A percentile compares a stretch with the other conserved stretches of the same genome.
These are phyloP conservation scores for Saccharomycopsis amapae DNA, from an alignment of 805 yeast genomes.

Conservation along the genomic window DNA sequence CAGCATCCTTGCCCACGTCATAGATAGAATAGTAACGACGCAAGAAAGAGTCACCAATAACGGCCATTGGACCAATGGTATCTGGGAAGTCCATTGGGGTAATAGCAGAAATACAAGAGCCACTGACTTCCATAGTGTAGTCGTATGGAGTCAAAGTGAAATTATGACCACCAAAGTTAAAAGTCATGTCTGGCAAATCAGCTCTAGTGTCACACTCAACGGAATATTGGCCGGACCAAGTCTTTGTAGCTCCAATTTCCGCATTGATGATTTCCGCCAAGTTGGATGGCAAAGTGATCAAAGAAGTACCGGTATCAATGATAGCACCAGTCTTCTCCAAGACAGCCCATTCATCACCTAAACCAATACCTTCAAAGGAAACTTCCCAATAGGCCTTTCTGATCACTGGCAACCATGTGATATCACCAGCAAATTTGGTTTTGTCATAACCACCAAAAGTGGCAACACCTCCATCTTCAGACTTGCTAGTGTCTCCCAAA, in stretches of 20 bases:
- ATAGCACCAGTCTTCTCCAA: slow-evolving; percentile 88
- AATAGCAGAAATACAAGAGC: slow-evolving; percentile 93
- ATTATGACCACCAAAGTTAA: slow-evolving; percentile 83
- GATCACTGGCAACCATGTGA: slow-evolving; percentile 95
- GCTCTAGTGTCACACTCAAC: slow-evolving; percentile 86
- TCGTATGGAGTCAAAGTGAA: slow-evolving; percentile 86
- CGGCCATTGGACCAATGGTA: slow-evolving; percentile 94
- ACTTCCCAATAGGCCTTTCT: slow-evolving; percentile 99
- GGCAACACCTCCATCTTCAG: slow-evolving; percentile 79
- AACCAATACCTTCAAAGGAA: slow-evolving; percentile 77
- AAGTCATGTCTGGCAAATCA: slow-evolving; percentile 82
- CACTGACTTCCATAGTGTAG: slow-evolving; percentile 89
- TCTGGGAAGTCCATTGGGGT: slow-evolving; percentile 97
- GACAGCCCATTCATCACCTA: slow-evolving; percentile 87
- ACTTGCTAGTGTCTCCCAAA: slow-evolving; percentile 69
- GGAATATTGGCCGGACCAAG: slow-evolving; percentile 96
- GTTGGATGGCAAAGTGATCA: slow-evolving; percentile 90
- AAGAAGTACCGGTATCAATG: slow-evolving; percentile 96
- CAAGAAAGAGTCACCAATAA: slow-evolving; percentile 95
- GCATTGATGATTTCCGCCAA: slow-evolving; percentile 92
- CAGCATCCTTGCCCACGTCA: slow-evolving; percentile 85
- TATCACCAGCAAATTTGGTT: slow-evolving; percentile 67
- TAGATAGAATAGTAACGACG: slow-evolving; percentile 92
- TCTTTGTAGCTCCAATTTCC: slow-evolving; percentile 94
- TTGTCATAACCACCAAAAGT: slow-evolving; percentile 93